Evolutionary conservation across 176 grass and related monocot genomes (phyloP).

Genomic region (Zoysia japonica): DNA sequence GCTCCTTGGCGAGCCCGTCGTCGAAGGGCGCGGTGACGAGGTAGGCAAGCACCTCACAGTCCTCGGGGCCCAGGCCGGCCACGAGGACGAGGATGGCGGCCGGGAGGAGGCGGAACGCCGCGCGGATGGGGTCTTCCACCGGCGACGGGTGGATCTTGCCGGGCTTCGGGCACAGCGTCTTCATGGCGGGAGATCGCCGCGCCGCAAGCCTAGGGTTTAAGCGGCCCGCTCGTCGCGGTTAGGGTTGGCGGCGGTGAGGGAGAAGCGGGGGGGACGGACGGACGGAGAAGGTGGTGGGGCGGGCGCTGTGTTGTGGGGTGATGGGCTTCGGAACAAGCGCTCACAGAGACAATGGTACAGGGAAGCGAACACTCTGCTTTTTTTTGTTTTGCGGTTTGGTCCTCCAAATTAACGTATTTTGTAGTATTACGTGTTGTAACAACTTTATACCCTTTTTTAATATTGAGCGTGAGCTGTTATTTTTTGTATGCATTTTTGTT

Average conservation of each 20-base stretch:
- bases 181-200: conserved; percentile 40
- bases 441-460: no score
- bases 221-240: neutral
- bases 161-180: conserved; percentile 45
- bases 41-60: conserved; percentile 62
- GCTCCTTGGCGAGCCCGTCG: neutral
- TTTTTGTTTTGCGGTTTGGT: neutral
- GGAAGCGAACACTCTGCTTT: neutral
- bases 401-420: no score
- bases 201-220: neutral
- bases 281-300: neutral
- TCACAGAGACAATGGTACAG: neutral
- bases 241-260: neutral
- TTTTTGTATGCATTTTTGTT: no score
- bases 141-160: conserved; percentile 55
- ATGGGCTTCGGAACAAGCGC: neutral
- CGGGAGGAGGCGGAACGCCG: conserved; percentile 51
- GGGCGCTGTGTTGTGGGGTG: neutral
- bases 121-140: conserved; percentile 9
- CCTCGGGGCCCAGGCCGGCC: conserved; percentile 45
- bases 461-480: no score
- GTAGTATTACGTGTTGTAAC: no score
- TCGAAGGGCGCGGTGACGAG: conserved; percentile 44
- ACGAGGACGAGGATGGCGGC: conserved; percentile 49
- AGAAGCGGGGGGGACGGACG: neutral